Conservation (phyloP, 148 eudicot genomes). For the Rhododendron molle region DNA sequence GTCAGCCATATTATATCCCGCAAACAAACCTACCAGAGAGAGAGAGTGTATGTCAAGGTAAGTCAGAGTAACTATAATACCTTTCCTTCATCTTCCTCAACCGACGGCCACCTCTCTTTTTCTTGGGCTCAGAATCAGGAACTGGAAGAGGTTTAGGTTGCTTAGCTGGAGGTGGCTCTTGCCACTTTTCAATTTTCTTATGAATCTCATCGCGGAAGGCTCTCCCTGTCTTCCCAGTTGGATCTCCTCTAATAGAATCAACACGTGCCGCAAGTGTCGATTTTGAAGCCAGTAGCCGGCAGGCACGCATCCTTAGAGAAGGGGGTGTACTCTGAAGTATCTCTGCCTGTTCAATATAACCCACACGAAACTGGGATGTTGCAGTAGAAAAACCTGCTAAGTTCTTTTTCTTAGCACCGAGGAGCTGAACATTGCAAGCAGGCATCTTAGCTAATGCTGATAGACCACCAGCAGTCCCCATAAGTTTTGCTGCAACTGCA, state of each 20-base stretch:
- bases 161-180: constrained; percentile 98
- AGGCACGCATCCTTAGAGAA: constrained; percentile 77
- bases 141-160: constrained; percentile 97
- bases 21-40: background rate
- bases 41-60: background rate
- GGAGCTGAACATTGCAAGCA: constrained; percentile 92
- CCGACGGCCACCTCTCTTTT: constrained; percentile 96
- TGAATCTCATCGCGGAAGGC: constrained; percentile 65
- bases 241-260: constrained; percentile 86
- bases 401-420: constrained; percentile 86
- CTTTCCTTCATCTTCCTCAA: constrained; percentile 97
- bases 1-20: background rate
- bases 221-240: constrained; percentile 78
- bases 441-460: constrained; percentile 91
- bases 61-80: constrained; percentile 19
- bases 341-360: constrained; percentile 86
- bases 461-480: constrained; percentile 99
- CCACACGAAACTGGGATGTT: constrained; percentile 89
- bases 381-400: constrained; percentile 92
- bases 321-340: constrained; percentile 89
- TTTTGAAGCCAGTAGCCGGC: constrained; percentile 80
- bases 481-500: constrained; percentile 94
- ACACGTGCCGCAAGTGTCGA: constrained; percentile 93
- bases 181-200: constrained; percentile 98
- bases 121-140: constrained; percentile 97